Evolutionary conservation across 2,329 filamentous ascomycete species (phyloP), one percentile per base, ranked within the genome.

Genomic region (Venturia effusa): DNA sequence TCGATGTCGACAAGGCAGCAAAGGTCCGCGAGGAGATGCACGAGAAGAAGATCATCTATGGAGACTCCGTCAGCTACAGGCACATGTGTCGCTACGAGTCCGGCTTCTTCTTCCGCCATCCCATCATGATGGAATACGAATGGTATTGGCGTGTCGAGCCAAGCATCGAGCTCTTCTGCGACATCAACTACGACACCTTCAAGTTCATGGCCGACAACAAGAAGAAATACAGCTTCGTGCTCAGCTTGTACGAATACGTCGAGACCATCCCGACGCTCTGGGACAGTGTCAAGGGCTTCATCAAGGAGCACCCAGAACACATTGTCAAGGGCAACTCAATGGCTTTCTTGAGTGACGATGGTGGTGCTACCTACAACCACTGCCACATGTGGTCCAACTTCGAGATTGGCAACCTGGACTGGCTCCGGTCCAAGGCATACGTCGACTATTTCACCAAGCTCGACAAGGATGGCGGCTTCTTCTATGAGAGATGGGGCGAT

Each of bases 321-420:
- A 85, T 99, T 73, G 84, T 81, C 17, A 79, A 88, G 70, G 88
- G 84, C 70, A 99, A 99, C 79, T 89, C 89, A 0, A 88, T 99
- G 88, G 84, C 81, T 5, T 97, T 96, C 78, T 79, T 99, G 71
- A 96, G 90, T 73, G 91, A 97, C 70, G 92, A 99, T 70, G 87
- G 85, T 62, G 94, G 95, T 66, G 87, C 94, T 66, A 92, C 84
- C 7, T 99, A 97, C 81, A 99, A 97, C 80, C 86, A 92, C 75
- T 99, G 94, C 80, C 94, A 99, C 76, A 97, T 99, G 89, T 99
- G 94, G 94, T 97, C 93, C 72, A 99, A 99, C 81, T 99, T 99
- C 70, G 94, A 99, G 76, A 88, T 99, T 69, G 94, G 93, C 68
- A 95, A 88, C 77, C 83, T 99, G 45, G 84, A 95, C 71, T 99